phyloP scores from a whole-genome alignment of 2,329 filamentous ascomycete genomes.

The Alternaria sp. region DNA sequence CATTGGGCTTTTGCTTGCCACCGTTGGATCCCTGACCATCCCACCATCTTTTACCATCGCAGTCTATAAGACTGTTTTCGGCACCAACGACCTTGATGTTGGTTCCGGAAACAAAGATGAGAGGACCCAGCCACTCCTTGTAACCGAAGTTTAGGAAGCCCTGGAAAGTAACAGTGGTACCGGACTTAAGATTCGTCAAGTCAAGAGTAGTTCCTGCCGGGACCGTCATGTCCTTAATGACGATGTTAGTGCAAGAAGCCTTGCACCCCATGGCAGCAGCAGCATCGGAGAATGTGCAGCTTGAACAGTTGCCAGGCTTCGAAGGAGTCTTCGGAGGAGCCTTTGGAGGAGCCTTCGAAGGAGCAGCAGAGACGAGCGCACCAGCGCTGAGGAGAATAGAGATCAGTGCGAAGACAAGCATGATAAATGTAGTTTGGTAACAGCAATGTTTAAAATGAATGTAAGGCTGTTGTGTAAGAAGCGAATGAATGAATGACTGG shows the following conservation, averaged over 20 bases:
- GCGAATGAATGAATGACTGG: constrained; percentile 12
- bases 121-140: constrained; percentile 70
- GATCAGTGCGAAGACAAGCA: constrained; percentile 34
- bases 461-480: constrained; percentile 15
- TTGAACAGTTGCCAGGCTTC: constrained; percentile 42
- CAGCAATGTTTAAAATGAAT: constrained; percentile 20
- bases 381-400: constrained; percentile 40
- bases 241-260: constrained; percentile 63
- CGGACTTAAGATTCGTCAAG: constrained; percentile 61
- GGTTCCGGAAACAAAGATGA: constrained; percentile 67
- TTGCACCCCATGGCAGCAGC: constrained; percentile 60
- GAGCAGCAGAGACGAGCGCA: constrained; percentile 43
- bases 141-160: constrained; percentile 74
- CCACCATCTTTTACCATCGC: constrained; percentile 63
- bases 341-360: constrained; percentile 31
- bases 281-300: constrained; percentile 66
- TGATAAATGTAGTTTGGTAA: constrained; percentile 22
- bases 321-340: constrained; percentile 27
- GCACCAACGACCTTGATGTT: constrained; percentile 68
- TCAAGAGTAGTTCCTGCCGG: constrained; percentile 68
- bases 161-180: constrained; percentile 67
- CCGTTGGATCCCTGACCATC: constrained; percentile 58
- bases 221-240: constrained; percentile 63
- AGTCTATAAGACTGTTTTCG: constrained; percentile 64
- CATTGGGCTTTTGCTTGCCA: constrained; percentile 57